A percentile compares a stretch with the other conserved stretches of the same genome.
These are phyloP conservation scores for Citrus australasica DNA, from an alignment of 345 rosid genomes.

Conservation along the genomic window DNA sequence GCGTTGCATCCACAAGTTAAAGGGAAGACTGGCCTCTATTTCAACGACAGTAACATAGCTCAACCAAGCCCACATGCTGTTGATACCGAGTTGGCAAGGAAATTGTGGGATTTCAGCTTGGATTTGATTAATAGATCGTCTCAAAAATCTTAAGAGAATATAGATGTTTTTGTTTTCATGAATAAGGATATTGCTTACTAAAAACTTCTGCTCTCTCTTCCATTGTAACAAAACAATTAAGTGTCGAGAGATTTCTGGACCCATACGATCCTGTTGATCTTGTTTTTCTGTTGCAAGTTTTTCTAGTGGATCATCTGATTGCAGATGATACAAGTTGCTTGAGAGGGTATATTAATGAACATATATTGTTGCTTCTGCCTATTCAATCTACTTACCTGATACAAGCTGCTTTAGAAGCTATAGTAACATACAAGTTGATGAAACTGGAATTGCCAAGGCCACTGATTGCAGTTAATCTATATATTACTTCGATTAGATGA, in stretches of 20 bases:
- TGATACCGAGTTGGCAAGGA: slow-evolving; percentile 52
- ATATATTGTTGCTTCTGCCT: no score
- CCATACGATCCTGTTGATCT: neutral
- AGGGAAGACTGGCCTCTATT: slow-evolving; percentile 65
- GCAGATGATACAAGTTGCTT: neutral
- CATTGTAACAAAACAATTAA: neutral
- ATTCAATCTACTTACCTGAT: no score
- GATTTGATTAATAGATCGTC: slow-evolving; percentile 21
- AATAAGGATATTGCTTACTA: neutral
- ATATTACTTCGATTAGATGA: neutral
- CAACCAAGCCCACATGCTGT: slow-evolving; percentile 39
- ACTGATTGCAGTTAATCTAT: neutral
- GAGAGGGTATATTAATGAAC: no score
- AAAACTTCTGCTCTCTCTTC: neutral
- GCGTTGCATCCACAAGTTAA: slow-evolving; percentile 66
- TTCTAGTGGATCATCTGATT: no score
- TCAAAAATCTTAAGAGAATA: neutral
- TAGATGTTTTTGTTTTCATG: neutral
- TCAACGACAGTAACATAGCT: slow-evolving; percentile 48
- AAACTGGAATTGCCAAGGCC: neutral
- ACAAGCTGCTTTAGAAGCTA: no score
- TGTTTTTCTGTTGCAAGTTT: neutral
- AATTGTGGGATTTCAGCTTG: slow-evolving; percentile 72
- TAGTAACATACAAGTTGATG: neutral
- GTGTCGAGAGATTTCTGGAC: neutral